These are phyloP conservation scores for Mycena galopus DNA, from an alignment of 768 basidiomycete species.

Conservation along the genomic window DNA sequence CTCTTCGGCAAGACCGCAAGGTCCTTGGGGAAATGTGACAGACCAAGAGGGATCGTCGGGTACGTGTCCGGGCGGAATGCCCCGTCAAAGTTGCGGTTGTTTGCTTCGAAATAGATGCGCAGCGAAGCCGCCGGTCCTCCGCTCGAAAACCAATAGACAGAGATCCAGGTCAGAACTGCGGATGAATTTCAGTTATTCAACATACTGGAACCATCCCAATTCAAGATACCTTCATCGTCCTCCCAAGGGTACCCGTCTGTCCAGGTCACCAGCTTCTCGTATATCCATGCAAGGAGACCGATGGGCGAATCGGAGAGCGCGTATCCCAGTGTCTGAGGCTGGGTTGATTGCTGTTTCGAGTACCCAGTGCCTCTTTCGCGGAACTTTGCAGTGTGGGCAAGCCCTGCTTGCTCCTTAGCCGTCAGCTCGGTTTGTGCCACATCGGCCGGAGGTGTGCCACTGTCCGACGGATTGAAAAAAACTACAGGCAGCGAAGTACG, in stretches of 20 bases:
- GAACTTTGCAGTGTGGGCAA: neutral
- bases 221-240: conserved; percentile 20
- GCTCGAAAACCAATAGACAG: conserved; percentile 22
- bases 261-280: too few relatives aligned
- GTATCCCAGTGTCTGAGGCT: neutral
- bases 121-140: conserved; percentile 12
- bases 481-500: too few relatives aligned
- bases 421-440: neutral
- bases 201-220: neutral
- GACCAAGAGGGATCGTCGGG: conserved; percentile 6
- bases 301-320: too few relatives aligned
- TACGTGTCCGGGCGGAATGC: neutral
- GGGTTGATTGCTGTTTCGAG: neutral
- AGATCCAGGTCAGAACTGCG: conserved; percentile 17
- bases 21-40: conserved; percentile 15
- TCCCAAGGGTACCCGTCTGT: conserved; percentile 26
- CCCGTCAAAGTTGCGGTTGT: neutral
- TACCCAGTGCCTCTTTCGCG: neutral
- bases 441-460: neutral
- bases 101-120: conserved; percentile 20
- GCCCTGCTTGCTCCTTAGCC: neutral
- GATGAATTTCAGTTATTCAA: too few relatives aligned
- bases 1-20: neutral
- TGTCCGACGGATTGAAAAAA: neutral
- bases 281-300: too few relatives aligned